phyloP scores from a whole-genome alignment of 805 yeast species.

The Zygosaccharomyces siamensis region DNA sequence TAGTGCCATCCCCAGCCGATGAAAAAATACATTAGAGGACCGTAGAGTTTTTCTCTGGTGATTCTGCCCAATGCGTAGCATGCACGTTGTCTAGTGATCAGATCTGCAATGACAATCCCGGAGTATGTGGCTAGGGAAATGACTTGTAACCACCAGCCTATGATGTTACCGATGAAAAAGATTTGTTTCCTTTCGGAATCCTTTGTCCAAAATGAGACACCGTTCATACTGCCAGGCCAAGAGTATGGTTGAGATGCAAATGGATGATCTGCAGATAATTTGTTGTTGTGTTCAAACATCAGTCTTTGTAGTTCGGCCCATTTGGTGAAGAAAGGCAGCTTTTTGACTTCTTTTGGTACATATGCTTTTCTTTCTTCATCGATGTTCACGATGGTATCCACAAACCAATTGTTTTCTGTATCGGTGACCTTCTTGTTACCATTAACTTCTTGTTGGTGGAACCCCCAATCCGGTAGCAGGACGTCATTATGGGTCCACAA shows the following conservation, averaged over 20 bases:
- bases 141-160: conserved; percentile 87
- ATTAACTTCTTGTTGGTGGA: conserved; percentile 84
- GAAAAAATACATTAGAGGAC: conserved; percentile 77
- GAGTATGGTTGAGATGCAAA: conserved; percentile 87
- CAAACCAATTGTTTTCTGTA: conserved; percentile 63
- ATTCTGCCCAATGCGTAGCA: conserved; percentile 49
- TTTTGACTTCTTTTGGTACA: conserved; percentile 58
- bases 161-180: conserved; percentile 81
- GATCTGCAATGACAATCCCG: conserved; percentile 67
- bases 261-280: conserved; percentile 83
- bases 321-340: conserved; percentile 71
- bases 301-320: conserved; percentile 83
- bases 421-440: conserved; percentile 83
- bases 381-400: conserved; percentile 65
- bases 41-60: conserved; percentile 68
- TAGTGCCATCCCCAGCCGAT: conserved; percentile 87
- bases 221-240: conserved; percentile 87
- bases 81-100: conserved; percentile 71
- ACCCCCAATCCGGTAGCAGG: conserved; percentile 92
- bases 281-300: conserved; percentile 92
- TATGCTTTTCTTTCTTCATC: conserved; percentile 58
- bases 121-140: conserved; percentile 56
- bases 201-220: conserved; percentile 96
- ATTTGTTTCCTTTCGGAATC: conserved; percentile 64
- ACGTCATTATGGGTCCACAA: conserved; percentile 89